Evolutionary conservation across 768 basidiomycete species (phyloP), one percentile per base, ranked within the genome.

Genomic region (Galerina sulciceps): DNA sequence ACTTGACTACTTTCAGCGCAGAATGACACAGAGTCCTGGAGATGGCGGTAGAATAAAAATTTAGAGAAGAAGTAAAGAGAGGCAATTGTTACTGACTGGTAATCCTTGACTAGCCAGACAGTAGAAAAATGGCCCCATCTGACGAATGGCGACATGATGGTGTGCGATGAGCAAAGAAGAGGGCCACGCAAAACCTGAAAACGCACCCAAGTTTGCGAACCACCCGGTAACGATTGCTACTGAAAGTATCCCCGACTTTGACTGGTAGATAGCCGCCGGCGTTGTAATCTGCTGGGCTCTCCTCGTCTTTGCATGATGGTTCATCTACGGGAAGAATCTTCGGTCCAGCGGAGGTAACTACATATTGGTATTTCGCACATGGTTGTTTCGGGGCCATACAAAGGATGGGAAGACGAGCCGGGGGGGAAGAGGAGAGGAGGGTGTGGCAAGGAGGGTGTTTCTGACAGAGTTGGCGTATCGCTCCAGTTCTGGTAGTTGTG

Each of bases 51-150:
- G 44, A 17, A 18, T 38, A 37, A 62, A 61, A 59, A 71, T 55
- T 66, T 26, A 35, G 44, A 38, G 14, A 14, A 47, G 52, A 58
- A 31, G 44, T 14, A 34, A 41, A 46, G n/a, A 46, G 50, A 35
- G 20, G 52, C 51, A 65, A 41, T 20, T 13, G 46, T 56, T 44
- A 82, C 91, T 69, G 64, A 93, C 91, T 85, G 75, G 23, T 77
- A 74, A 71, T 94, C 93, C 68, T 88, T 88, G 17, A 91, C 90
- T 35, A 94, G 87, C 94, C 94, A 95, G 22, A 95, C 94, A 14
- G 94, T 96, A 1, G 92, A 94, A 72, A 96, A 96, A 76, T 96
- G 94, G 38, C 94, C 94, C 94, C 94, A 96, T 57, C 91, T 93
- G 60, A 23, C 54, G 53, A 45, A 64, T 61, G 55, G 53, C 55